Evolutionary conservation across 306 rosid species (phyloP).

Genomic region (Adenanthera pavonina): DNA sequence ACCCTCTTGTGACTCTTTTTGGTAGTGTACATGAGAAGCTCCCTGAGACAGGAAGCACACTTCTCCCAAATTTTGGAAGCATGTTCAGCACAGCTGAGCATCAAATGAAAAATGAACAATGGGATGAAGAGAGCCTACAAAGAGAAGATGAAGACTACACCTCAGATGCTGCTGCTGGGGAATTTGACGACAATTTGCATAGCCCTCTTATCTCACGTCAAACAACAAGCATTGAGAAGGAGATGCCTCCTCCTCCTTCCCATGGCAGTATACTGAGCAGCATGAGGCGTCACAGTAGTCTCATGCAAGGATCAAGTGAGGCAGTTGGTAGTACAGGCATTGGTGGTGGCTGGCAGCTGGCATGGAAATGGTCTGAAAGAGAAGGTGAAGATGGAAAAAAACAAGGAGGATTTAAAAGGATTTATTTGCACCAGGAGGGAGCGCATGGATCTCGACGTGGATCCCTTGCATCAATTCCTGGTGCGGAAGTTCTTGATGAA

Average conservation of each 20-base stretch:
- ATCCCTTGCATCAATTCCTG: slow-evolving; percentile 76
- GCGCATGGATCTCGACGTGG: slow-evolving; percentile 74
- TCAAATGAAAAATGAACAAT: slow-evolving; percentile 54
- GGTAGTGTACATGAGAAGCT: slow-evolving; percentile 68
- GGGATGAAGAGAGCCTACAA: slow-evolving; percentile 75
- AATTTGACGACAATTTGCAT: slow-evolving; percentile 81
- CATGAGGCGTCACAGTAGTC: slow-evolving; percentile 82
- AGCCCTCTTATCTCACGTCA: slow-evolving; percentile 93
- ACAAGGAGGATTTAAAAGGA: slow-evolving; percentile 79
- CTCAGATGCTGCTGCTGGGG: slow-evolving; percentile 51
- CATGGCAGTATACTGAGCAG: slow-evolving; percentile 74
- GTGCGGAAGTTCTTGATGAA: slow-evolving; percentile 58
- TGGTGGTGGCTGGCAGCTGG: slow-evolving; percentile 97
- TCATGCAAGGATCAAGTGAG: slow-evolving; percentile 79
- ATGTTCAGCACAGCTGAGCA: slow-evolving; percentile 66
- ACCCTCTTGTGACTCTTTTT: slow-evolving; percentile 70
- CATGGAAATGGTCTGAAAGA: slow-evolving; percentile 93
- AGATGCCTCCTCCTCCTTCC: slow-evolving; percentile 66
- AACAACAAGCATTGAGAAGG: slow-evolving; percentile 84
- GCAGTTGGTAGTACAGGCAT: slow-evolving; percentile 77
- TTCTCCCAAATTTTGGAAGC: slow-evolving; percentile 67
- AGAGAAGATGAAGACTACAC: slow-evolving; percentile 55
- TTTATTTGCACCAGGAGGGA: slow-evolving; percentile 83
- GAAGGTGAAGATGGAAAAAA: slow-evolving; percentile 66
- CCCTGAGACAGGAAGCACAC: slow-evolving; percentile 53